Evolutionary conservation across 345 rosid genomes (phyloP), one percentile per base, ranked within the genome.

Genomic region (Populus davidiana): DNA sequence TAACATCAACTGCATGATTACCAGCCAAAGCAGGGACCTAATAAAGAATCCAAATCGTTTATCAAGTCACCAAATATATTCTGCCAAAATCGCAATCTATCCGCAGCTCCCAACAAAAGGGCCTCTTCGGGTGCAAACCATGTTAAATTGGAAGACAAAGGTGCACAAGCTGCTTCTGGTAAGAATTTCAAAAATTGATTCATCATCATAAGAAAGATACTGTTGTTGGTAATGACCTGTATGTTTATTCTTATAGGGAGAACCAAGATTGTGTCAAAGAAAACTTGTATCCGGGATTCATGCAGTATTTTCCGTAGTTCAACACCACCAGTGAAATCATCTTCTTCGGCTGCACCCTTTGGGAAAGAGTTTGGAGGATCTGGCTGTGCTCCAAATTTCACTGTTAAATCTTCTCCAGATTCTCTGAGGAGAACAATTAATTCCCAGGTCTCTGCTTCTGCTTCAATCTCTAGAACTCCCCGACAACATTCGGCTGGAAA

Each of bases 91-190:
- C 80, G 27, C 67, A 56, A 56, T 23, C 70, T 61, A n/a, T 64
- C 78, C n/a, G 41, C 52, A 52, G 73, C 69, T 81, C 78, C 77
- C 38, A 35, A 21, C 71, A 81, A 50, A 68, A 81, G 80, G 39
- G 81, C 81, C 27, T 70, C 85, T 41, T 43, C 54, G n/a, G 68
- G 82, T 75, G 41, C 82, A 75, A 86, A 50, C 21, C 74, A 67
- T 63, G 69, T 56, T 50, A 80, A 78, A 72, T 16, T 61, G 68
- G 87, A 77, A 64, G 71, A 70, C 36, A 80, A 71, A 72, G 31
- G 64, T 66, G 67, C 83, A 73, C 83, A 76, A 69, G 63, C 67
- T 73, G 75, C 81, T 35, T 71, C 69, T 9, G 85, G 88, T 85
- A 77, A 78, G 68, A 27, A 14, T 21, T 20, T 31, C 4, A 21